Percentiles rank a stretch among this genome's conserved stretches.
Conservation (phyloP, 129 eudicot species). For the Scalesia atractyloides region DNA sequence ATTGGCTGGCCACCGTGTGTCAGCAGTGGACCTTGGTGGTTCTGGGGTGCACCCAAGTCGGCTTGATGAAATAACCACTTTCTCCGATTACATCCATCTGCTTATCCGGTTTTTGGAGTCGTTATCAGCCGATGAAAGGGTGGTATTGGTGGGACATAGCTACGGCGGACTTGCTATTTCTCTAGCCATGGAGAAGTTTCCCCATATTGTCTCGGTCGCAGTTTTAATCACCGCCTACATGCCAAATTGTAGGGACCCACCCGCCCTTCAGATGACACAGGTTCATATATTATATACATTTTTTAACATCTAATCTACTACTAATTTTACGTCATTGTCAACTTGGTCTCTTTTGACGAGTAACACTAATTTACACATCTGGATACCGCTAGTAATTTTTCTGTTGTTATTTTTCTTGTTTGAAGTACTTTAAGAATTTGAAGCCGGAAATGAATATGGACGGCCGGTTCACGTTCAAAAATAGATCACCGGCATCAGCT, state of each 20-base stretch:
- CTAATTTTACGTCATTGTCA: no score
- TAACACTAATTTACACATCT: no score
- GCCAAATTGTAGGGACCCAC: conserved; percentile 50
- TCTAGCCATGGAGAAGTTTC: conserved; percentile 55
- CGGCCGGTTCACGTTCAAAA: conserved; percentile 32
- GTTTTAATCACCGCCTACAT: conserved; percentile 51
- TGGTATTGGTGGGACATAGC: conserved; percentile 67
- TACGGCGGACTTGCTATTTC: conserved; percentile 58
- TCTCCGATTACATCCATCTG: conserved; percentile 51
- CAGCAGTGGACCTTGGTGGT: conserved; percentile 57
- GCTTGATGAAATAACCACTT: conserved; percentile 37
- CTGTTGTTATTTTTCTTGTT: not conserved
- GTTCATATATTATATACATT: conserved; percentile 11
- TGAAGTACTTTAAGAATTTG: conserved; percentile 44
- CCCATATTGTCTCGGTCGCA: conserved; percentile 38
- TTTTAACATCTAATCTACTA: no score
- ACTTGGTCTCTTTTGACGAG: no score
- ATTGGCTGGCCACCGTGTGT: conserved; percentile 44
- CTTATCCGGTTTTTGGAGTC: conserved; percentile 43
- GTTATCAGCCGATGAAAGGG: conserved; percentile 40
- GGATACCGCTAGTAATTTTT: no score
- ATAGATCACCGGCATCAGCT: conserved; percentile 32
- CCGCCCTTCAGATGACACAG: conserved; percentile 43
- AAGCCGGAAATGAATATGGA: conserved; percentile 40
- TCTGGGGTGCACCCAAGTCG: conserved; percentile 47